Percentiles rank a stretch among this genome's conserved stretches.
Conservation (phyloP, 352 stramenopile genomes). For the Globisporangium iwayamae region DNA sequence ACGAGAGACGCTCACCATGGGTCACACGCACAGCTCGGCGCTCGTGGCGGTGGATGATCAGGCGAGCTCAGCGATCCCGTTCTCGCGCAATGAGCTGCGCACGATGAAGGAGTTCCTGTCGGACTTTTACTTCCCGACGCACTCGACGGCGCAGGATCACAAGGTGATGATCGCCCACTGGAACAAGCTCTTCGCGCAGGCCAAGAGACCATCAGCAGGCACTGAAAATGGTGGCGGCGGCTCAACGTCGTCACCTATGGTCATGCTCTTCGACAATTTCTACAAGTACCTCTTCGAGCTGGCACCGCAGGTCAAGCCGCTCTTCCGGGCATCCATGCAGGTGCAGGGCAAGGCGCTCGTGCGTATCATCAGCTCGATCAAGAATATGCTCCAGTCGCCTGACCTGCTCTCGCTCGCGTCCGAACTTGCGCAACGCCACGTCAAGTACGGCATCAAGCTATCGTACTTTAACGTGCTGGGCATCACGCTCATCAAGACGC, state of each 20-base stretch:
- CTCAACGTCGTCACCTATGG: constrained; percentile 23
- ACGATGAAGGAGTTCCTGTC: constrained; percentile 26
- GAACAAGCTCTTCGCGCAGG: constrained; percentile 26
- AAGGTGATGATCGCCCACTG: constrained; percentile 23
- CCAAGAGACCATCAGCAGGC: constrained; percentile 6
- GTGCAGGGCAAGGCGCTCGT: constrained; percentile 39
- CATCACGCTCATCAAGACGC: constrained; percentile 22
- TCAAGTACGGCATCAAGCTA: constrained; percentile 36
- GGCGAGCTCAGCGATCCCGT: constrained; percentile 8
- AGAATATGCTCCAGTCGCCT: constrained; percentile 29
- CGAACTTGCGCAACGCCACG: constrained; percentile 28
- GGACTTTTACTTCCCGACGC: constrained; percentile 23
- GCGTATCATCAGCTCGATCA: constrained; percentile 37
- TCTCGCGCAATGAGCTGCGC: constrained; percentile 15
- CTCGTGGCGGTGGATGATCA: constrained; percentile 22
- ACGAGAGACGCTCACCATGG: not conserved
- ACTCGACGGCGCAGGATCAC: constrained; percentile 26
- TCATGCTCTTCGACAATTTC: constrained; percentile 39
- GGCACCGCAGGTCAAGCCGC: constrained; percentile 31
- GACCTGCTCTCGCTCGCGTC: constrained; percentile 25
- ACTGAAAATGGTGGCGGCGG: not conserved
- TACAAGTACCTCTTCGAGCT: constrained; percentile 38
- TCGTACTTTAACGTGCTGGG: constrained; percentile 34
- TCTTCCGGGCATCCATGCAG: constrained; percentile 39
- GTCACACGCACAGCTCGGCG: constrained; percentile 10